phyloP scores from a whole-genome alignment of 2,329 filamentous ascomycete species.

The Penicillium sp. region DNA sequence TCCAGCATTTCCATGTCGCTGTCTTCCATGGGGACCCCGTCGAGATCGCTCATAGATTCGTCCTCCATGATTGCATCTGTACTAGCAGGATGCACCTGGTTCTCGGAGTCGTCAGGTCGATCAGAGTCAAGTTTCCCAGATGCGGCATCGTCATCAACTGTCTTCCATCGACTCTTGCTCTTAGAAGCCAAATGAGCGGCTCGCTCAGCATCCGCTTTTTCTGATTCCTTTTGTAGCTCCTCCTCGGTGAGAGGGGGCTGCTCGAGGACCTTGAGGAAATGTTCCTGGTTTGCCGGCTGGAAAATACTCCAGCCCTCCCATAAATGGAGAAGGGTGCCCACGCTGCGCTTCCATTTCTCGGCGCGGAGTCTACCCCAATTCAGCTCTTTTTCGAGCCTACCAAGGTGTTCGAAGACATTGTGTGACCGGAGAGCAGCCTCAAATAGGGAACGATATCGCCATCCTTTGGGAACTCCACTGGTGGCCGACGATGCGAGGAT shows the following conservation, averaged over 20 bases:
- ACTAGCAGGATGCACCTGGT: slow-evolving; percentile 37
- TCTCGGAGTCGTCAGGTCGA: slow-evolving; percentile 30
- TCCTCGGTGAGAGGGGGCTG: slow-evolving; percentile 63
- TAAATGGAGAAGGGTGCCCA: slow-evolving; percentile 68
- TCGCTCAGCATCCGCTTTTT: slow-evolving; percentile 48
- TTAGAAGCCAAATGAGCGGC: slow-evolving; percentile 42
- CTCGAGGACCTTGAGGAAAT: slow-evolving; percentile 71
- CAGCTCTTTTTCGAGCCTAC: slow-evolving; percentile 70
- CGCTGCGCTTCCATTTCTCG: slow-evolving; percentile 82
- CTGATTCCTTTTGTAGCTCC: slow-evolving; percentile 50
- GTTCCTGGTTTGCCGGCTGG: slow-evolving; percentile 71
- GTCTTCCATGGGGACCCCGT: slow-evolving; percentile 53
- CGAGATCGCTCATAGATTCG: slow-evolving; percentile 48
- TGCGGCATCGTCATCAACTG: slow-evolving; percentile 48
- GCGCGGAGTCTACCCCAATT: slow-evolving; percentile 80
- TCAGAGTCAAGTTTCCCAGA: slow-evolving; percentile 36
- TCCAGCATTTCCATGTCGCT: slow-evolving; percentile 40
- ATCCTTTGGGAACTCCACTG: slow-evolving; percentile 78
- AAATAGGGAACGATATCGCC: slow-evolving; percentile 82
- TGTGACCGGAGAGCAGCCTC: slow-evolving; percentile 70
- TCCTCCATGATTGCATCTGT: slow-evolving; percentile 50
- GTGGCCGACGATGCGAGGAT: slow-evolving; percentile 77
- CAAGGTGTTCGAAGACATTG: slow-evolving; percentile 74
- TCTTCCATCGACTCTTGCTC: slow-evolving; percentile 52
- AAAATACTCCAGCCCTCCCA: slow-evolving; percentile 72